Evolutionary conservation across 2,329 filamentous ascomycete genomes (phyloP).

Genomic region (Aspergillus transmontanensis): DNA sequence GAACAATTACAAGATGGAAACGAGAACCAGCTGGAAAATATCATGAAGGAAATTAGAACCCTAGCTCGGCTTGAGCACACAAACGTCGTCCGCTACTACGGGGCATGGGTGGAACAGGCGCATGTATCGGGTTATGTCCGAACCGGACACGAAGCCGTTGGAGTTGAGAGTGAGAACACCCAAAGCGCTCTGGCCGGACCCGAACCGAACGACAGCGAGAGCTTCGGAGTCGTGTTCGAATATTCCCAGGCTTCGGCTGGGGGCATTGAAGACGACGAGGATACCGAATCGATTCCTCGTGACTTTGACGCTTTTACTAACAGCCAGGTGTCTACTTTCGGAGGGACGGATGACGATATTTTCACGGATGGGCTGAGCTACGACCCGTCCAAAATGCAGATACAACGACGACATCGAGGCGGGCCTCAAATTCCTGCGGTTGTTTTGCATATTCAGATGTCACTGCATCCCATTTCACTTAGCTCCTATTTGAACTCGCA

Average conservation of each 20-base stretch:
- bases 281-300: conserved; percentile 53
- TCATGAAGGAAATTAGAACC: conserved; percentile 63
- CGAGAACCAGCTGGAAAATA: conserved; percentile 56
- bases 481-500: conserved; percentile 58
- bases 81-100: conserved; percentile 68
- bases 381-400: conserved; percentile 36
- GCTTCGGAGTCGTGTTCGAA: conserved; percentile 46
- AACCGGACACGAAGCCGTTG: conserved; percentile 8
- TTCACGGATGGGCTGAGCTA: conserved; percentile 46
- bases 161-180: conserved; percentile 18
- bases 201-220: conserved; percentile 28
- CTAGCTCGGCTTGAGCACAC: conserved; percentile 64
- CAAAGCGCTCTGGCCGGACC: conserved; percentile 19
- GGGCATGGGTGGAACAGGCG: conserved; percentile 63
- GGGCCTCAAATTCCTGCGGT: conserved; percentile 40
- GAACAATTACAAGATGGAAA: conserved; percentile 55
- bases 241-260: conserved; percentile 37
- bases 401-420: conserved; percentile 27
- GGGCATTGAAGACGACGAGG: conserved; percentile 48
- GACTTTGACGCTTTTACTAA: conserved; percentile 35
- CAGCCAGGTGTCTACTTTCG: conserved; percentile 39
- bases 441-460: conserved; percentile 69
- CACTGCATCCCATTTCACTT: conserved; percentile 64
- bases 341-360: conserved; percentile 39
- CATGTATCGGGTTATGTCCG: conserved; percentile 26